Evolutionary conservation across 331 rosid genomes (phyloP).

Genomic region (Arachis monticola): DNA sequence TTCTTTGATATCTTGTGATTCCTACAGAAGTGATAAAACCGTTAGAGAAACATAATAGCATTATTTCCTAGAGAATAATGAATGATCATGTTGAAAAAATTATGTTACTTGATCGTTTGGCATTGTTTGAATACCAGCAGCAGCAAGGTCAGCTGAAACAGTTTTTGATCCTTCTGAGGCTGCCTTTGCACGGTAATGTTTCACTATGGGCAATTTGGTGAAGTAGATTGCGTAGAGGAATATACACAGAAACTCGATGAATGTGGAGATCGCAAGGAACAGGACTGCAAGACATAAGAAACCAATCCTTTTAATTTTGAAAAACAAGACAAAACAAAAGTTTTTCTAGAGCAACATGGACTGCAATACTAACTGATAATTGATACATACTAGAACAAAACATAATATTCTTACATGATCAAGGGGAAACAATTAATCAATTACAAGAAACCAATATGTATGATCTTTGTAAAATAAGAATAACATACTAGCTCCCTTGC

Average conservation of each 20-base stretch:
- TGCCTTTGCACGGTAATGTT: slow-evolving; percentile 77
- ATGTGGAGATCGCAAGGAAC: slow-evolving; percentile 65
- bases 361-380: neutral
- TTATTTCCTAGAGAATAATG: neutral
- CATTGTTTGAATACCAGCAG: slow-evolving; percentile 63
- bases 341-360: slow-evolving; percentile 3
- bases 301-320: neutral
- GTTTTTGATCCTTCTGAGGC: slow-evolving; percentile 93
- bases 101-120: slow-evolving; percentile 47
- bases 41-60: neutral
- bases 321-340: neutral
- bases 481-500: slow-evolving; percentile 82
- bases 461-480: slow-evolving; percentile 7
- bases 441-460: neutral
- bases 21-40: slow-evolving; percentile 46
- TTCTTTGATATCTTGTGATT: slow-evolving; percentile 30
- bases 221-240: slow-evolving; percentile 70
- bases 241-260: slow-evolving; percentile 68
- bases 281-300: slow-evolving; percentile 62
- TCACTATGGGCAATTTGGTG: slow-evolving; percentile 76
- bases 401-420: neutral
- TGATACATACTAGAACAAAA: slow-evolving; percentile 1
- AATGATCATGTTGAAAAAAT: slow-evolving; percentile 3
- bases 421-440: neutral
- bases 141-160: slow-evolving; percentile 83